Evolutionary conservation across 2,329 filamentous ascomycete genomes (phyloP).

Genomic region (Fusarium hostae): DNA sequence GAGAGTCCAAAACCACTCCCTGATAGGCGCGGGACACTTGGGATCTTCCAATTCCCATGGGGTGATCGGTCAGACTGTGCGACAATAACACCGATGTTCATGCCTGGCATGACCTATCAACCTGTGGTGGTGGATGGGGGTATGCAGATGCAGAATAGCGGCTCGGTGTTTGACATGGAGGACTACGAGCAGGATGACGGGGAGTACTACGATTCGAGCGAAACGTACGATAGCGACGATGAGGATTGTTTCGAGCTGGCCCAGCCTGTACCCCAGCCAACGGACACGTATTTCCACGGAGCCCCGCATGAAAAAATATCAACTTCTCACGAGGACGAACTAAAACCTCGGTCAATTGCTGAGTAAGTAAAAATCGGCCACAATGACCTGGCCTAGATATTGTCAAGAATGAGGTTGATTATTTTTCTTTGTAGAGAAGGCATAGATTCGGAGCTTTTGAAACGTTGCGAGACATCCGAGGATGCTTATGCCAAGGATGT

Average conservation of each 20-base stretch:
- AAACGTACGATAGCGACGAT: conserved; percentile 48
- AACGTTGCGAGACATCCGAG: conserved; percentile 13
- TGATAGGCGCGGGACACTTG: conserved; percentile 68
- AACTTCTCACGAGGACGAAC: conserved; percentile 32
- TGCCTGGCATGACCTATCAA: conserved; percentile 62
- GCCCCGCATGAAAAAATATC: conserved; percentile 31
- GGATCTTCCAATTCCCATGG: conserved; percentile 75
- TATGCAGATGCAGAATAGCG: conserved; percentile 52
- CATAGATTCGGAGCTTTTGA: conserved; percentile 1
- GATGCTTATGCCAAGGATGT: conserved; percentile 4
- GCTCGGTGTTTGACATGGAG: conserved; percentile 63
- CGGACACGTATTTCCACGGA: conserved; percentile 55
- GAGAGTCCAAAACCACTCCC: conserved; percentile 70
- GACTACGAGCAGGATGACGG: conserved; percentile 66
- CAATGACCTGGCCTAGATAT: background rate
- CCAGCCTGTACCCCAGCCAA: conserved; percentile 66
- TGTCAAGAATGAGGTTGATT: conserved; percentile 4
- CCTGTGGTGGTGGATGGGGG: conserved; percentile 17
- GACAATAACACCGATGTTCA: conserved; percentile 58
- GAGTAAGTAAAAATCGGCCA: conserved; percentile 14
- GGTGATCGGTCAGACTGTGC: conserved; percentile 70
- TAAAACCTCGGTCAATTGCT: conserved; percentile 16
- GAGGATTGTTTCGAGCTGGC: conserved; percentile 69
- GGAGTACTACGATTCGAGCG: conserved; percentile 46
- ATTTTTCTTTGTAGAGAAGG: background rate